Percentiles rank a stretch among this genome's conserved stretches.
phyloP scores from a whole-genome alignment of 2,329 filamentous ascomycete species.

The Chaetomium sp. region DNA sequence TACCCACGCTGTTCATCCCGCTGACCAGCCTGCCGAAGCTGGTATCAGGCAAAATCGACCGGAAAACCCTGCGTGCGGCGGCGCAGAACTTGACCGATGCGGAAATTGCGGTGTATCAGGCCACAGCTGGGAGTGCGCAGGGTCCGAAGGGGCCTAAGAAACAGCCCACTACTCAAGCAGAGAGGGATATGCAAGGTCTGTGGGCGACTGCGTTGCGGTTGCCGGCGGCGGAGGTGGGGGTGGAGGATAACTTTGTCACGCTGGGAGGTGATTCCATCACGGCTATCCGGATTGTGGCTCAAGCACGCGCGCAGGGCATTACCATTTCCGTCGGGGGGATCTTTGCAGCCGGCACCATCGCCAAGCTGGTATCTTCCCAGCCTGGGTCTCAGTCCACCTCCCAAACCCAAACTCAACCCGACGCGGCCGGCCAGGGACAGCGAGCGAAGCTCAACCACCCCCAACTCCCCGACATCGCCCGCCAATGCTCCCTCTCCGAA shows the following conservation, averaged over 20 bases:
- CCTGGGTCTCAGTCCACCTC: neutral
- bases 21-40: constrained; percentile 38
- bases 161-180: constrained; percentile 14
- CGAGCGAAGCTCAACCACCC: constrained; percentile 15
- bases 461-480: constrained; percentile 11
- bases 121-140: too few relatives aligned
- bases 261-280: constrained; percentile 43
- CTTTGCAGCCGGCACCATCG: constrained; percentile 27
- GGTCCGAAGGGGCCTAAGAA: constrained; percentile 3
- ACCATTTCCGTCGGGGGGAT: constrained; percentile 31
- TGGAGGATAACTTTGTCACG: constrained; percentile 42
- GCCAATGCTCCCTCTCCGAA: constrained; percentile 29
- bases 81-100: constrained; percentile 36
- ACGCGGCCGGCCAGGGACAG: constrained; percentile 25
- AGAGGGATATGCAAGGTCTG: constrained; percentile 5
- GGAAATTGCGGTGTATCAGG: constrained; percentile 26
- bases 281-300: constrained; percentile 43
- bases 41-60: constrained; percentile 43
- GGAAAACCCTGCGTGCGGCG: constrained; percentile 41
- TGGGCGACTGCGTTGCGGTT: constrained; percentile 19
- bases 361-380: neutral
- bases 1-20: constrained; percentile 41
- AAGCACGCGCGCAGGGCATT: constrained; percentile 26
- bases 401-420: neutral
- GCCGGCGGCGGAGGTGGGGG: constrained; percentile 31